These are phyloP conservation scores for Lophiostoma macrostomum DNA, from an alignment of 495 filamentous ascomycete genomes.

Conservation along the genomic window DNA sequence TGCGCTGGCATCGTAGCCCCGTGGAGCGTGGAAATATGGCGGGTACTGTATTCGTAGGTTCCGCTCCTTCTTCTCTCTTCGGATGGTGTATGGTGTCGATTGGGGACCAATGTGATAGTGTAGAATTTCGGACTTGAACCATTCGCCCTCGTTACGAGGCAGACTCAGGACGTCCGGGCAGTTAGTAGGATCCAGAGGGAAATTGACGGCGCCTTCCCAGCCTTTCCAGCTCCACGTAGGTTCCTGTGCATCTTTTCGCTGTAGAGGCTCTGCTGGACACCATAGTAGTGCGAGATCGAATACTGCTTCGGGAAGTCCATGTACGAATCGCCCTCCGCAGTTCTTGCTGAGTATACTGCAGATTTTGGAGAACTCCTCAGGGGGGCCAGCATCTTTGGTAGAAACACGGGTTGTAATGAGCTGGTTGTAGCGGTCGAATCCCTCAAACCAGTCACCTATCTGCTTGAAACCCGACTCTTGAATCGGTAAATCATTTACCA, in stretches of 20 bases:
- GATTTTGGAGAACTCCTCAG: constrained; percentile 8
- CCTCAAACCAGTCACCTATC: constrained; percentile 11
- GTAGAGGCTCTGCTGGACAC: constrained; percentile 17
- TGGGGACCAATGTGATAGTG: constrained; percentile 17
- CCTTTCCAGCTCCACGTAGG: constrained; percentile 26
- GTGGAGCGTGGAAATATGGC: constrained; percentile 8
- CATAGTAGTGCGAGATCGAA: constrained; percentile 28
- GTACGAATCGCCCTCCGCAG: constrained; percentile 16
- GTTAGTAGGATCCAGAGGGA: constrained; percentile 28
- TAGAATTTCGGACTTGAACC: constrained; percentile 23
- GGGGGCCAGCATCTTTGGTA: not conserved
- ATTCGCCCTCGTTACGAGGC: constrained; percentile 1
- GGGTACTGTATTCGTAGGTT: constrained; percentile 19
- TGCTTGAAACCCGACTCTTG: constrained; percentile 24
- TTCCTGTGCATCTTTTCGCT: constrained; percentile 2
- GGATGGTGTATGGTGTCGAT: constrained; percentile 13
- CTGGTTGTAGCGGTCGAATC: constrained; percentile 28
- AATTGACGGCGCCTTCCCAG: constrained; percentile 24
- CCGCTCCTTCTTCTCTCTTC: constrained; percentile 11
- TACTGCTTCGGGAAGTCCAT: constrained; percentile 26
- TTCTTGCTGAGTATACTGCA: constrained; percentile 12
- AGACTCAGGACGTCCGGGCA: constrained; percentile 13
- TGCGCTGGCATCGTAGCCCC: not conserved
- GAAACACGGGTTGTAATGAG: constrained; percentile 18
- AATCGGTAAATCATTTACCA: not conserved